Evolutionary conservation across 1,284 basidiomycete species (phyloP), one percentile per base, ranked within the genome.

Genomic region (Naganishia cerealis): DNA sequence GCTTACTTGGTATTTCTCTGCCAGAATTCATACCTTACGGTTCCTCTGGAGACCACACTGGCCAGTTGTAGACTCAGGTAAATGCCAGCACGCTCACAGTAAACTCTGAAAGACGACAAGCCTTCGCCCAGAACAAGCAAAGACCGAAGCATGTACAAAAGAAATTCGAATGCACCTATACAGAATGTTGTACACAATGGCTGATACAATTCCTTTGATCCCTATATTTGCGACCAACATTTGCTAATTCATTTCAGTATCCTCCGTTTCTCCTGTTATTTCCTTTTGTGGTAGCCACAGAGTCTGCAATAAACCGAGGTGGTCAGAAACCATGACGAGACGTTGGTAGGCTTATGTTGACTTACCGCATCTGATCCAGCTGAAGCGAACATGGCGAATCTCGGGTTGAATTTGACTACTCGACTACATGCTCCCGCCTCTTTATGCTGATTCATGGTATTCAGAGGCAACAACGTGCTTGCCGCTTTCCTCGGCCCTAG

Each of bases 331-430:
- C 16, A 10, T 40, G 15, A 4, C 15, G 9, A 24, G 53, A 65
- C 72, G 57, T 33, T 2, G 26, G 8, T n/a, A 39, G 24, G 7
- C 18, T 21, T 16, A 24, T 33, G 33, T 46, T 26, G 42, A 84
- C 90, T 72, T 74, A 94, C 92, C 81, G 95, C 77, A 76, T 94
- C 91, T 67, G 87, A 84, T 5, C 92, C 93, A 13, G 90, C 94
- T 1, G 87, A 87, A 61, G 87, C 89, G 83, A 96, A 84, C 90
- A 96, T 94, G n/a, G 88, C 88, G 69, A 87, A 84, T 66, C 90
- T 85, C 8, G 93, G 92, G 75, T 94, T 96, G 78, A 94, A 94
- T 72, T 84, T 86, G 3, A 95, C 90, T 71, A 90, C 91, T 75
- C 94, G 83, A 38, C 88, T 86, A 29, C 90, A 89, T 18, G 62